These are phyloP conservation scores for Umbelopsis ramanniana DNA, from an alignment of 192 early-diverging fungal species.

Conservation along the genomic window DNA sequence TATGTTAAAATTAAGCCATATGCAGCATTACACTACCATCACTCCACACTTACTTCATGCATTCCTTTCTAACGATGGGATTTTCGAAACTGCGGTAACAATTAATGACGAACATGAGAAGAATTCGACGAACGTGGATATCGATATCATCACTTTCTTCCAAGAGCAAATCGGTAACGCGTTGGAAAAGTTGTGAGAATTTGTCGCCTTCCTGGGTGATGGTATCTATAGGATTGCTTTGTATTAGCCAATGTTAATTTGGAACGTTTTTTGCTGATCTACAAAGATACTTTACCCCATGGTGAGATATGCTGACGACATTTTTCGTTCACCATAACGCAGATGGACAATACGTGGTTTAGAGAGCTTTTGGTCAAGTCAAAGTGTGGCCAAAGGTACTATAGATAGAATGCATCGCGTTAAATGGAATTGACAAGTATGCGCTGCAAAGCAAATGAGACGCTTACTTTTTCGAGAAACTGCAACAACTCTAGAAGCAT, in stretches of 20 bases:
- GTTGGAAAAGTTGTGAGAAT: slow-evolving; percentile 63
- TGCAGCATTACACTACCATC: background rate
- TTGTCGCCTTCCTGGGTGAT: slow-evolving; percentile 39
- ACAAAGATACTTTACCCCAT: slow-evolving; percentile 50
- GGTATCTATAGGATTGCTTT: slow-evolving; percentile 30
- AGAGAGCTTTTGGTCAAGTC: slow-evolving; percentile 42
- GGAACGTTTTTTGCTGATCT: background rate
- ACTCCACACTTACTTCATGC: slow-evolving; percentile 56
- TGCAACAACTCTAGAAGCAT: slow-evolving; percentile 77
- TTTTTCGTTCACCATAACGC: slow-evolving; percentile 92
- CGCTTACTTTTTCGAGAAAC: slow-evolving; percentile 73
- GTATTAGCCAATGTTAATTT: background rate
- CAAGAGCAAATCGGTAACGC: slow-evolving; percentile 53
- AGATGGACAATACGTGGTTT: slow-evolving; percentile 74
- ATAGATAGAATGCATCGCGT: slow-evolving; percentile 10
- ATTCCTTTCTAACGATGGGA: slow-evolving; percentile 71
- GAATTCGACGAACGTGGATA: slow-evolving; percentile 49
- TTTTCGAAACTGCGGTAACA: slow-evolving; percentile 89
- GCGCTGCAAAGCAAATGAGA: background rate
- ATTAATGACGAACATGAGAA: slow-evolving; percentile 80
- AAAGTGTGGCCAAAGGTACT: slow-evolving; percentile 86
- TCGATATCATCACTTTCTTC: slow-evolving; percentile 31
- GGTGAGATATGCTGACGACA: slow-evolving; percentile 69
- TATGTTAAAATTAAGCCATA: background rate
- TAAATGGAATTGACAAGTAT: slow-evolving; percentile 9